Conservation (phyloP, 441 rosid species). For the Viola pubescens region DNA sequence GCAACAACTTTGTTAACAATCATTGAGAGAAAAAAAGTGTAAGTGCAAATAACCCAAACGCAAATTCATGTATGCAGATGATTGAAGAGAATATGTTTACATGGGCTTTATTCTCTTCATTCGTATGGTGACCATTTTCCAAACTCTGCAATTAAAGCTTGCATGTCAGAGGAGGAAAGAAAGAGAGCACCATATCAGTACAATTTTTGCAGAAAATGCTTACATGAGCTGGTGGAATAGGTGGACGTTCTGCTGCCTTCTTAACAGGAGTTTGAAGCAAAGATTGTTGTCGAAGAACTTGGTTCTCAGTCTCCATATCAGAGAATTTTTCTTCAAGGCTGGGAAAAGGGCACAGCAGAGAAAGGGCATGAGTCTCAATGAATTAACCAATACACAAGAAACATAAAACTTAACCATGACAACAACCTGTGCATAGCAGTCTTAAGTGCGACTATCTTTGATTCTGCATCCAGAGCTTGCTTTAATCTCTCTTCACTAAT, state of each 20-base stretch:
- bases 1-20: conserved; percentile 15
- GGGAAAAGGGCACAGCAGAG: conserved; percentile 17
- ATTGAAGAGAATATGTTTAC: conserved; percentile 31
- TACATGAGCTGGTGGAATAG: conserved; percentile 45
- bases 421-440: conserved; percentile 80
- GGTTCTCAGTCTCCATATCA: conserved; percentile 85
- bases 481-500: conserved; percentile 84
- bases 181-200: conserved; percentile 4
- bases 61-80: conserved; percentile 6
- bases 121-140: conserved; percentile 77
- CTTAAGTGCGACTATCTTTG: conserved; percentile 75
- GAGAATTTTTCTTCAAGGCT: conserved; percentile 90
- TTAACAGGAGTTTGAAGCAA: conserved; percentile 45
- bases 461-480: conserved; percentile 88
- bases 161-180: conserved; percentile 10
- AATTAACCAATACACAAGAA: background rate
- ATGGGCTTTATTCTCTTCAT: conserved; percentile 45
- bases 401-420: conserved; percentile 6
- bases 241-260: conserved; percentile 51
- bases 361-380: conserved; percentile 2
- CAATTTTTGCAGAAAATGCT: conserved; percentile 14
- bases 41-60: background rate
- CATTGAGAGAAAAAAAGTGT: conserved; percentile 1
- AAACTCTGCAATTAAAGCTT: conserved; percentile 42
- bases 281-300: conserved; percentile 65